Conservation (phyloP, 2,329 filamentous ascomycete species). For the Aspergillus ustus region DNA sequence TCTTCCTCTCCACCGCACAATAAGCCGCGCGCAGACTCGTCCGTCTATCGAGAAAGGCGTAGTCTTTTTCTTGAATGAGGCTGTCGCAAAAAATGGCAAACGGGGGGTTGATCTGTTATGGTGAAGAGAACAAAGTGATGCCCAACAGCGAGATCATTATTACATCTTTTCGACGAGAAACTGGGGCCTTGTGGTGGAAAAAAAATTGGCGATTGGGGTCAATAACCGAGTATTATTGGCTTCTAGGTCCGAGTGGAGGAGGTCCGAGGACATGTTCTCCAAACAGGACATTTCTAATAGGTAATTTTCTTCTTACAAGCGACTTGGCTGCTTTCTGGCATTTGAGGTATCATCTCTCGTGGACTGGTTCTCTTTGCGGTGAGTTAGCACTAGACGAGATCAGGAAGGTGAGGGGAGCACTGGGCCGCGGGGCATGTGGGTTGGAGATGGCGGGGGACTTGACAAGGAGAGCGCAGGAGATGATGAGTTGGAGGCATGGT, state of each 20-base stretch:
- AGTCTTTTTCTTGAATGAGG: neutral
- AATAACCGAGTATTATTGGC: neutral
- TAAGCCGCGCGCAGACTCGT: neutral
- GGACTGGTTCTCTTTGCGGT: conserved; percentile 5
- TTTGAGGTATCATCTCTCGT: conserved; percentile 2
- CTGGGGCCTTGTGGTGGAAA: neutral
- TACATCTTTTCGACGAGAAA: conserved; percentile 1
- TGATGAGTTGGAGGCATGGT: neutral
- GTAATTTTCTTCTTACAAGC: neutral
- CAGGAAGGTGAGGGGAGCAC: conserved; percentile 25
- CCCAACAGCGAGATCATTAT: neutral
- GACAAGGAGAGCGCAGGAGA: neutral
- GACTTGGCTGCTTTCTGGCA: conserved; percentile 6
- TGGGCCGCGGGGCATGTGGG: neutral
- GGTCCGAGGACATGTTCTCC: neutral
- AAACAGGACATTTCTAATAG: conserved; percentile 1
- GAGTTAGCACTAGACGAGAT: conserved; percentile 18
- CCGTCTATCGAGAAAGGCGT: neutral
- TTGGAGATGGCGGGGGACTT: neutral
- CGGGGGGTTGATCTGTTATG: neutral
- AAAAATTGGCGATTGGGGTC: conserved; percentile 6
- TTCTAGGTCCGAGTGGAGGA: conserved; percentile 3
- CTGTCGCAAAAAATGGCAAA: neutral
- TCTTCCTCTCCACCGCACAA: conserved; percentile 16
- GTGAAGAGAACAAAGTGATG: neutral